Evolutionary conservation across 148 eudicot species (phyloP), one percentile per base, ranked within the genome.

Genomic region (Arbutus unedo): DNA sequence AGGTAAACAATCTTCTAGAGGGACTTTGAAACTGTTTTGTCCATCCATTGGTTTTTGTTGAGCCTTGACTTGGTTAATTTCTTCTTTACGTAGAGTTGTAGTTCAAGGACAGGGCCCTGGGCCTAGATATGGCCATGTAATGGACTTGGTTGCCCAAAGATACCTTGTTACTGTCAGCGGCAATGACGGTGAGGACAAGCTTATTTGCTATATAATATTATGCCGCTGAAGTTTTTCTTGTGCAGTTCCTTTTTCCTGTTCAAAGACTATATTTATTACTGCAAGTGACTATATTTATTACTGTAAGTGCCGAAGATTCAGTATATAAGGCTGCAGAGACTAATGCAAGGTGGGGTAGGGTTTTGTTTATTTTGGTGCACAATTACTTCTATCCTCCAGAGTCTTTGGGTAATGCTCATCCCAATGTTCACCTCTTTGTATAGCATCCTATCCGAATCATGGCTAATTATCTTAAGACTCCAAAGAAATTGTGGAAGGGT

Each of bases 61-160:
- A 84, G 43, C 5, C 64, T 80, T 85, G 78, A 84, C 79, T 72
- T 81, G 83, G 55, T 77, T 62, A 11, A 14, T 64, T 11, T 81
- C 53, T 87, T 81, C 59, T 81, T 45, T 72, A 49, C 81, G 86
- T 86, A 96, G 99, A 85, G 91, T 96, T 84, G 99, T 96, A 74
- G 98, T 93, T 82, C 98, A 96, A 89, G 98, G 98, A 79, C 88
- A 87, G 81, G 99, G 99, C 82, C 94, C 96, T 11, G 99, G 99
- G 66, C 99, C 99, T 49, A 88, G 98, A 81, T 96, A 96, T 80
- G 99, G 99, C 15, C 99, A 96, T 86, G 99, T 93, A 45, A 93
- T 94, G 95, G 99, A 92, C 70, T 88, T 96, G 88, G 98, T 96
- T 79, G 92, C 93, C 56, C 99, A 94, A 82, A 87, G 99, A 88